phyloP scores from a whole-genome alignment of 108 stramenopile genomes.

The Nannochloropsis gaditana region DNA sequence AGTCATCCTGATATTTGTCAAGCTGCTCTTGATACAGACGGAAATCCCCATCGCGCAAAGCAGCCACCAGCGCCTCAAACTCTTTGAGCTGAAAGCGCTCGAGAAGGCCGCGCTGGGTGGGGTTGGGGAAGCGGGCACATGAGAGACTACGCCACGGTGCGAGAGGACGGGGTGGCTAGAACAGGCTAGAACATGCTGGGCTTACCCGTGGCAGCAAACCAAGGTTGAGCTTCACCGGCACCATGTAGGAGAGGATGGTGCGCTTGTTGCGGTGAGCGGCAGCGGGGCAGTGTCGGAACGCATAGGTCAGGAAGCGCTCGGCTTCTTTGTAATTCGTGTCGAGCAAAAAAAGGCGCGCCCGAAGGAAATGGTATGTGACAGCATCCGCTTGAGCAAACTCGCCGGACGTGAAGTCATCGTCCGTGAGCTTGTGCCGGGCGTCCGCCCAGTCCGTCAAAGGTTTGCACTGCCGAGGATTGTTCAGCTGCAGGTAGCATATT shows the following conservation, averaged over 20 bases:
- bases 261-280: background rate
- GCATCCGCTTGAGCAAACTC: constrained; percentile 13
- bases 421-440: constrained; percentile 8
- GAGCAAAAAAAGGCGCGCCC: constrained; percentile 11
- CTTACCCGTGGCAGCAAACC: background rate
- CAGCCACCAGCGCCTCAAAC: background rate
- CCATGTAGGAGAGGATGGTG: background rate
- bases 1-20: background rate
- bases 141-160: no score
- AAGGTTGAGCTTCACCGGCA: background rate
- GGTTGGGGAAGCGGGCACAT: background rate
- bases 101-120: background rate
- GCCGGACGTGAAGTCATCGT: background rate
- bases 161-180: no score
- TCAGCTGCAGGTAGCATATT: background rate
- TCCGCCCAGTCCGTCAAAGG: background rate
- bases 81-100: constrained; percentile 12
- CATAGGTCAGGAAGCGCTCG: background rate
- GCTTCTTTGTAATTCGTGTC: constrained; percentile 7
- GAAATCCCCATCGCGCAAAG: background rate
- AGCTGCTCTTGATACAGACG: background rate
- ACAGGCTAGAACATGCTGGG: background rate
- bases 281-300: background rate
- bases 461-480: constrained; percentile 12
- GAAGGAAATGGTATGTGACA: background rate